phyloP scores from a whole-genome alignment of 208 protist genomes.

The Endotrypanum monterogeii region DNA sequence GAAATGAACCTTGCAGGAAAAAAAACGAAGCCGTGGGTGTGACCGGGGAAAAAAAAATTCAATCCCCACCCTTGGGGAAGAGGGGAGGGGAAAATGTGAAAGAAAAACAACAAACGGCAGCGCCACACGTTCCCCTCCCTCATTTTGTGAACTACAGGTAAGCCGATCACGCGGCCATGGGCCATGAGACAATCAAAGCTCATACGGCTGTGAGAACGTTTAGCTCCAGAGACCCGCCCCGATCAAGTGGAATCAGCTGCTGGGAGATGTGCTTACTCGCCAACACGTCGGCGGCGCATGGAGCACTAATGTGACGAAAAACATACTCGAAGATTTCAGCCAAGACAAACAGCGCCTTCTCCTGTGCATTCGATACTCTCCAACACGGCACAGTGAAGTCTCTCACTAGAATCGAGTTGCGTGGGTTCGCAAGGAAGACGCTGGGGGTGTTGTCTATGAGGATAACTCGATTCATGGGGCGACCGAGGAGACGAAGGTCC shows the following conservation, averaged over 20 bases:
- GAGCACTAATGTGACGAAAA: conserved; percentile 26
- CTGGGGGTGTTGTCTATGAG: conserved; percentile 88
- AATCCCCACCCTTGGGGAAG: neutral
- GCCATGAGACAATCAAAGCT: neutral
- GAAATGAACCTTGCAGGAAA: neutral
- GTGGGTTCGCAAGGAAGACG: conserved; percentile 76
- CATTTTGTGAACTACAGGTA: neutral
- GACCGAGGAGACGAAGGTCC: conserved; percentile 81
- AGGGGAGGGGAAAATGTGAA: too few species aligned
- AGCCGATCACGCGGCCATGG: neutral
- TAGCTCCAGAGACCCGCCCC: conserved; percentile 19
- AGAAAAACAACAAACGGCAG: neutral
- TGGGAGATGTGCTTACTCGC: conserved; percentile 36
- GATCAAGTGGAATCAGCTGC: conserved; percentile 27
- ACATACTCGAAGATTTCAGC: conserved; percentile 49
- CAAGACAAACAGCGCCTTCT: conserved; percentile 35
- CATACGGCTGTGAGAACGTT: conserved; percentile 24
- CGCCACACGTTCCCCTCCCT: neutral
- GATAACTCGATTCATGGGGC: conserved; percentile 73
- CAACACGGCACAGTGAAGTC: conserved; percentile 59
- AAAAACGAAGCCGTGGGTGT: neutral
- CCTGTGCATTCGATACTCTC: conserved; percentile 27
- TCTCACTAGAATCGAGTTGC: conserved; percentile 67
- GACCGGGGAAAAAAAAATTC: neutral
- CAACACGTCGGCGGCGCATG: conserved; percentile 29